phyloP scores from a whole-genome alignment of 2,329 filamentous ascomycete species.

The Monilinia aucupariae region DNA sequence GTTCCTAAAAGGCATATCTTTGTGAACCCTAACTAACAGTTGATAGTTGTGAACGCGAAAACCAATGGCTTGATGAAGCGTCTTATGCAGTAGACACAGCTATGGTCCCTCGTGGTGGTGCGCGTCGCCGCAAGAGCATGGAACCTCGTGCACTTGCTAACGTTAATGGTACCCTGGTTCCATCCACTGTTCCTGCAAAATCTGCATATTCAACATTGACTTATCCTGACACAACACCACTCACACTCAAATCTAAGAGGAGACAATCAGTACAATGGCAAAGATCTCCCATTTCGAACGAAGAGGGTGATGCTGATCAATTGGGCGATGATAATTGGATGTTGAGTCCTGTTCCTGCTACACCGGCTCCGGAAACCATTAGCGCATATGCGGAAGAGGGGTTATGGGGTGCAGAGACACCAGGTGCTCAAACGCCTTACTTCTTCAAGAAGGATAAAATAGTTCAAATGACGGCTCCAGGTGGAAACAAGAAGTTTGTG shows the following conservation, averaged over 20 bases:
- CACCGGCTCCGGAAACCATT: slow-evolving; percentile 32
- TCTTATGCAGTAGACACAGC: slow-evolving; percentile 64
- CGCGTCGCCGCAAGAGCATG: slow-evolving; percentile 73
- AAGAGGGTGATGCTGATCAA: slow-evolving; percentile 18
- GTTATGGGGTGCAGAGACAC: slow-evolving; percentile 32
- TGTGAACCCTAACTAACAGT: slow-evolving; percentile 33
- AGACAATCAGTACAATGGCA: slow-evolving; percentile 35
- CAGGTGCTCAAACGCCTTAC: slow-evolving; percentile 32
- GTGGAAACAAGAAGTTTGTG: slow-evolving; percentile 24
- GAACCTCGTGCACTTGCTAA: slow-evolving; percentile 67
- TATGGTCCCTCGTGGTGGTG: slow-evolving; percentile 62
- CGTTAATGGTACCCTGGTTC: slow-evolving; percentile 58
- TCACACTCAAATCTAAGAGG: slow-evolving; percentile 30
- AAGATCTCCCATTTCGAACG: slow-evolving; percentile 28
- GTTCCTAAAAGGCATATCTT: slow-evolving; percentile 35
- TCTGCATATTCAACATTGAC: slow-evolving; percentile 33
- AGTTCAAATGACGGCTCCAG: slow-evolving; percentile 30
- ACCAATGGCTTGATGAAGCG: slow-evolving; percentile 69
- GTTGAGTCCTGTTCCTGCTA: slow-evolving; percentile 33
- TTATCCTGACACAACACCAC: slow-evolving; percentile 31
- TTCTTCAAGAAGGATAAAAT: slow-evolving; percentile 33
- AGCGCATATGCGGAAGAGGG: slow-evolving; percentile 32
- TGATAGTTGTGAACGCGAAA: slow-evolving; percentile 66
- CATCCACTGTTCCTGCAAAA: slow-evolving; percentile 32
- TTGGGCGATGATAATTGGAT: slow-evolving; percentile 27